Conservation (phyloP, 805 yeast species). For the Zygosaccharomyces rouxii region DNA sequence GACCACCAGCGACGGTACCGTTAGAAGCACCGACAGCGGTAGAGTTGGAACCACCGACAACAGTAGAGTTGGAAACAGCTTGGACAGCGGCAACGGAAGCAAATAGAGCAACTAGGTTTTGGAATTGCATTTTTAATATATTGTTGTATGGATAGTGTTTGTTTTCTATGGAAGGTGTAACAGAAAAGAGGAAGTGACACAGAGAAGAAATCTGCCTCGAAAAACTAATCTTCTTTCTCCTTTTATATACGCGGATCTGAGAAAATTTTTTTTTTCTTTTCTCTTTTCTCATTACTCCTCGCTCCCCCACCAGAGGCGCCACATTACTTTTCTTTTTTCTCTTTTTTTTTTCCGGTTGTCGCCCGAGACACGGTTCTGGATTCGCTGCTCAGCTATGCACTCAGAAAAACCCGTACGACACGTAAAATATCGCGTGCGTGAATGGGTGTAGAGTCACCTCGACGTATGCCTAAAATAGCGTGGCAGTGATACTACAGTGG, state of each 20-base stretch:
- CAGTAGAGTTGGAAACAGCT: constrained; percentile 55
- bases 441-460: not conserved
- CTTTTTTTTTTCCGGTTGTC: not conserved
- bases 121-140: constrained; percentile 59
- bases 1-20: constrained; percentile 55
- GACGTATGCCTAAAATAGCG: not conserved
- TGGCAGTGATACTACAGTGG: not conserved
- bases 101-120: constrained; percentile 60
- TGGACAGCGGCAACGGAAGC: constrained; percentile 67
- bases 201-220: too few species aligned
- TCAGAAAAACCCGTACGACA: not conserved
- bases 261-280: not conserved
- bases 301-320: constrained; percentile 1
- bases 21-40: constrained; percentile 50
- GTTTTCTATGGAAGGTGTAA: not conserved
- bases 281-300: not conserved
- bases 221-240: not conserved
- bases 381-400: not conserved
- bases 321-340: not conserved
- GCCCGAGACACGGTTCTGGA: not conserved
- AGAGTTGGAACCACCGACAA: constrained; percentile 41
- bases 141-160: not conserved
- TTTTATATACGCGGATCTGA: constrained; percentile 5
- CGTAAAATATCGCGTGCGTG: not conserved
- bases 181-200: not conserved